Evolutionary conservation across 495 filamentous ascomycete species (phyloP), one percentile per base, ranked within the genome.

Genomic region (Hypoxylon intermedium): DNA sequence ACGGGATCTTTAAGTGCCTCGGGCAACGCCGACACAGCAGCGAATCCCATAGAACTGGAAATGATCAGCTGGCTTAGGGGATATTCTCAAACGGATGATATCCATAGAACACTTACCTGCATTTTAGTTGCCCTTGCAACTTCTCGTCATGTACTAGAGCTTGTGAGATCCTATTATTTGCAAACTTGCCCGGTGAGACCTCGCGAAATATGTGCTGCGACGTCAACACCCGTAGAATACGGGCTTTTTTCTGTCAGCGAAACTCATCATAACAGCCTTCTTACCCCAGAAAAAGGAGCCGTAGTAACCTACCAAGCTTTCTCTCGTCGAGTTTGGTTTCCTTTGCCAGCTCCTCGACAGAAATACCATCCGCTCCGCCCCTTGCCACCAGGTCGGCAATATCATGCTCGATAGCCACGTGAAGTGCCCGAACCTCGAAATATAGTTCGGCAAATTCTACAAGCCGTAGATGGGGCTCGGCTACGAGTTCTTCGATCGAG

Each of bases 331-430:
- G 65, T 7, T 64, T 60, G 5, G 65, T 67, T 31, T 33, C 63
- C 20, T 63, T 65, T 5, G 68, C 58, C 12, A 74, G 13, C 1
- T 63, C 57, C 33, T 67, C 45, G 7, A 67, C 60, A 1, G 49
- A 15, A 45, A 74, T 30, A 2, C 72, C 68, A 9, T 66, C 65
- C 12, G 18, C 45, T 12, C 63, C 63, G 12, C 58, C 65, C 6
- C 60, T 19, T 1, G 62, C 67, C 19, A 74, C 34, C 15, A 72
- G 21, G 20, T 63, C 31, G 0, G 70, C 68, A 15, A 74, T 70
- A 11, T 66, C 58, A 15, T 72, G 70, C 15, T 74, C 63, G 20
- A 63, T 54, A 6, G 70, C 68, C 9, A 74, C 63, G n/a, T 72
- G 69, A 1, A 74, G 59, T 6, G 70, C 66, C 9, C 72, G 56